A percentile compares a stretch with the other conserved stretches of the same genome.
phyloP scores from a whole-genome alignment of 805 yeast genomes.

The Metschnikowia colocasiae region DNA sequence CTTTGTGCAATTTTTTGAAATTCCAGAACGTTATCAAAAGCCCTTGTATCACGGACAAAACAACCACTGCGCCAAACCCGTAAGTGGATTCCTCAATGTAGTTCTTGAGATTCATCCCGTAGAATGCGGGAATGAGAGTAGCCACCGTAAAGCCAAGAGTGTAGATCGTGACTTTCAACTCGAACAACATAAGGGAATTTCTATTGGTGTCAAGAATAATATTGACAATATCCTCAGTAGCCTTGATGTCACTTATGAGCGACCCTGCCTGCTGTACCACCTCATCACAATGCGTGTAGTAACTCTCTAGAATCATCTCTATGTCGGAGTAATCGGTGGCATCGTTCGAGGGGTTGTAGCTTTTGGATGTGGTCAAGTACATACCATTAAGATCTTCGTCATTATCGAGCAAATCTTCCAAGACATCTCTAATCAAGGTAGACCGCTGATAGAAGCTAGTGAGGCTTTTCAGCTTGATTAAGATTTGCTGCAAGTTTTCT shows the following conservation, averaged over 20 bases:
- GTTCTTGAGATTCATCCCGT: constrained; percentile 82
- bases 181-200: constrained; percentile 83
- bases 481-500: constrained; percentile 64
- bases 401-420: constrained; percentile 80
- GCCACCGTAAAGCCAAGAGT: constrained; percentile 85
- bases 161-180: constrained; percentile 75
- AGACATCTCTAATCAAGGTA: constrained; percentile 67
- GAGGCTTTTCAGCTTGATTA: constrained; percentile 68
- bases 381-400: constrained; percentile 81
- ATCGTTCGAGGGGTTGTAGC: constrained; percentile 17
- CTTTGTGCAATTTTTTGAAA: constrained; percentile 53
- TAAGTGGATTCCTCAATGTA: constrained; percentile 64
- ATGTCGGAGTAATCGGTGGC: constrained; percentile 58
- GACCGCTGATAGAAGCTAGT: constrained; percentile 74
- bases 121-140: constrained; percentile 79
- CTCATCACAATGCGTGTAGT: constrained; percentile 89
- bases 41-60: constrained; percentile 52
- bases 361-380: constrained; percentile 55
- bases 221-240: constrained; percentile 90
- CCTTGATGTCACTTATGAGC: constrained; percentile 73
- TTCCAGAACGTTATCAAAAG: constrained; percentile 51
- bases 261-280: constrained; percentile 88
- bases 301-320: constrained; percentile 84
- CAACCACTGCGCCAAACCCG: constrained; percentile 61
- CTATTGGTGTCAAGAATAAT: constrained; percentile 89